Base-by-base conservation (phyloP, 495 filamentous ascomycete genomes). In the Xylaria flabelliformis region DNA sequence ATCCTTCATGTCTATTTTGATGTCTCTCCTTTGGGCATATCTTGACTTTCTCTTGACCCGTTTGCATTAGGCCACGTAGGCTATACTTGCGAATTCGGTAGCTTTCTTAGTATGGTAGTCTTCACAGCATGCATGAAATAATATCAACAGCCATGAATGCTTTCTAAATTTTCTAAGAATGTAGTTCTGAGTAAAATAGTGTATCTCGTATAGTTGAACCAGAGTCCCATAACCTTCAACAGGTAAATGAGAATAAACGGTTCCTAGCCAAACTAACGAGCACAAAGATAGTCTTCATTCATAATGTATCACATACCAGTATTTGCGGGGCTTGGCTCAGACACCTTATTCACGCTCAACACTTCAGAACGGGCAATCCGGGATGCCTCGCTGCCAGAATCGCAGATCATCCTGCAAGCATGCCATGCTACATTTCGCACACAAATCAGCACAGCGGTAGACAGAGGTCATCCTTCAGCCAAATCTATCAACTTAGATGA, bases 311-410 rank as follows among this genome's bases (percentile, higher is more conserved):
- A 56, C 59, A 69, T 69, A 69, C 51, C 50, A 32, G 66, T 69
- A 4, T 69, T 69, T 59, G 66, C 66, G 24, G 66, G 66, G 44
- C 66, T 69, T 42, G 66, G 66, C 66, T 69, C 66, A 17, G 66
- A 69, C 36, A 58, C 51, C 3, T 51, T 69, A 19, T 69, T 69
- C 66, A 59, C 66, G 34, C 50, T 15, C 19, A 58, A 24, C 66
- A 69, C 66, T 10, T 69, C 58, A 4, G 66, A 59, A 53, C 39
- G 36, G 2, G 66, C 66, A n/a, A 69, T 69, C 34, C 66, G 29
- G 32, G 66, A 69, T 36, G 48, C 66, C 26, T 69, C 53, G 34
- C 17, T 69, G 34, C 66, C 66, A 21, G 66, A 69, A 59, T 69
- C 66, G 44, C 66, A 69, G 19, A 56, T 69, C 44, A 19, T 69